Percentiles rank a stretch among this genome's conserved stretches.
phyloP scores from a whole-genome alignment of 2,329 filamentous ascomycete genomes.

The Trichoderma polysporum region DNA sequence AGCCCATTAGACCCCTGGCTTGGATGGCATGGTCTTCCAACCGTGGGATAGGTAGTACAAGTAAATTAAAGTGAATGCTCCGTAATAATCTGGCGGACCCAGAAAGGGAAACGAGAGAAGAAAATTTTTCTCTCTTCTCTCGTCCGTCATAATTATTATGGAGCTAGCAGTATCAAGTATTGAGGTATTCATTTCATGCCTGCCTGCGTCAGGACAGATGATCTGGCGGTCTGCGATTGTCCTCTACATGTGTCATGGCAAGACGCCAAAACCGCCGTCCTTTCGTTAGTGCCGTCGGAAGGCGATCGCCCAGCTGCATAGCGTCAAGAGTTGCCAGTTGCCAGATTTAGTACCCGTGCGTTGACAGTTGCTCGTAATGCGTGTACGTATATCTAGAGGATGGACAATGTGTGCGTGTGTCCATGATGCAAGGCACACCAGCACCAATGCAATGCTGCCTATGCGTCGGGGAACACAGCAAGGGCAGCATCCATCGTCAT shows the following conservation, averaged over 20 bases:
- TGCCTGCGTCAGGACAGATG: slow-evolving; percentile 1
- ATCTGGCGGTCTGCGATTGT: slow-evolving; percentile 7
- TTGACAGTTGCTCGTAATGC: no score
- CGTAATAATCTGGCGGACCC: not conserved
- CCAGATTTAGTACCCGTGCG: no score
- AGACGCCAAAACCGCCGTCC: not conserved
- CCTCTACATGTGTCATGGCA: not conserved
- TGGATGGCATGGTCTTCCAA: not conserved
- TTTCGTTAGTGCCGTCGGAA: not conserved
- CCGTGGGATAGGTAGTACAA: not conserved
- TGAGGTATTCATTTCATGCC: not conserved
- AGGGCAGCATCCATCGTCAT: not conserved
- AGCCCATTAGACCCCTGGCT: not conserved
- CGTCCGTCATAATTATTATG: not conserved
- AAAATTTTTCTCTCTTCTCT: not conserved
- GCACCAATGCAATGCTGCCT: not conserved
- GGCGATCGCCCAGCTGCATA: not conserved
- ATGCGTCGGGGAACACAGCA: not conserved
- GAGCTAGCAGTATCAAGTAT: not conserved
- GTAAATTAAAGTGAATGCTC: not conserved
- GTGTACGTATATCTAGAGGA: not conserved
- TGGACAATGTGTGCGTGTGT: no score
- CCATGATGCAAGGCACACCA: not conserved
- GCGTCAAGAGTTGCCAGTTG: no score
- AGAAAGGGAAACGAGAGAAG: not conserved